phyloP scores from a whole-genome alignment of 176 grass and related monocot genomes.

The Tillandsia leiboldiana region DNA sequence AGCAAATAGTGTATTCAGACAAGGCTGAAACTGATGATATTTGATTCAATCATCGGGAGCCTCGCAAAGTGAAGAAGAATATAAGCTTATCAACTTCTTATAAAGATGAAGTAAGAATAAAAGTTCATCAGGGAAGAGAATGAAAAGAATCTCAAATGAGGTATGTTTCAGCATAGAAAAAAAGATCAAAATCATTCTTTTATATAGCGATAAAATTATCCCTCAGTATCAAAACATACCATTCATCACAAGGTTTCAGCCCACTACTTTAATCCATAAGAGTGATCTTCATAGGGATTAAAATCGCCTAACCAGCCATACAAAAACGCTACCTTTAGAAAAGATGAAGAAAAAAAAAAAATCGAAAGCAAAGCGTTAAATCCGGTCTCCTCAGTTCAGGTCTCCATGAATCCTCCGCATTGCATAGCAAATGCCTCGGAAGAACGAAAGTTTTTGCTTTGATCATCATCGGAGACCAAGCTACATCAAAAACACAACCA shows the following conservation, averaged over 20 bases:
- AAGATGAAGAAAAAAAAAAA: not conserved
- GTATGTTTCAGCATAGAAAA: too few species aligned
- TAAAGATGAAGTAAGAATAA: not conserved
- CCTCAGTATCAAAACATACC: not conserved
- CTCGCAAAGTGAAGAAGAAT: not conserved
- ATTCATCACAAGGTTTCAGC: not conserved
- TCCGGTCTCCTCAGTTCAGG: conserved; percentile 10
- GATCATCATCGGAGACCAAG: conserved; percentile 1
- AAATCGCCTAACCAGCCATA: not conserved
- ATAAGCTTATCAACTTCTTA: not conserved
- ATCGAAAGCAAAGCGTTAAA: not conserved
- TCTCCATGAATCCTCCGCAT: conserved; percentile 12
- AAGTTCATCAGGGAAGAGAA: too few species aligned
- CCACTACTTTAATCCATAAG: not conserved
- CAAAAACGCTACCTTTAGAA: not conserved
- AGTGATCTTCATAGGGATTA: not conserved
- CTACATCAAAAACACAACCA: not conserved
- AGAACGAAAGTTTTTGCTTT: conserved; percentile 7
- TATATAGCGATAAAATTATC: not conserved
- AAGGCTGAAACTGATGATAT: not conserved
- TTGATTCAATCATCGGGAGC: not conserved
- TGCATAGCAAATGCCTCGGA: not conserved
- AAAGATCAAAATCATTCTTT: too few species aligned
- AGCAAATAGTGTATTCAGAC: not conserved
- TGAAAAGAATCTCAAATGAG: too few species aligned